Conservation (phyloP, 257 asterid genomes). For the Jaltomata sinuosa region DNA sequence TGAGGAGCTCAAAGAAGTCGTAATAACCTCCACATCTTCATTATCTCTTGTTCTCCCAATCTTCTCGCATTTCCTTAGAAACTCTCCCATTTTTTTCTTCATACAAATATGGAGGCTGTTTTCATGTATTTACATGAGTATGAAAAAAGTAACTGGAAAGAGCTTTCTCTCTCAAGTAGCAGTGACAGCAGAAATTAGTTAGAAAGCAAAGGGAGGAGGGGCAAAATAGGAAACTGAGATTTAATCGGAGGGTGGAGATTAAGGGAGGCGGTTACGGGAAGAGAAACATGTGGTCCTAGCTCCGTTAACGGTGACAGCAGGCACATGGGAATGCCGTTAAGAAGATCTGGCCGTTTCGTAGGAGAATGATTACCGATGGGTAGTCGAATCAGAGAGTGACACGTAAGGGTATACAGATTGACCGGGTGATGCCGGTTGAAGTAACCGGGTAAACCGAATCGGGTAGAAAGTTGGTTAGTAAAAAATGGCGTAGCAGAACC, state of each 20-base stretch:
- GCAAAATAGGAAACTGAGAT: slow-evolving; percentile 22
- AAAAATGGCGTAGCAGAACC: neutral
- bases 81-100: slow-evolving; percentile 15
- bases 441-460: slow-evolving; percentile 4
- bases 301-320: slow-evolving; percentile 82
- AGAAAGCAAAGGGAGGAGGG: slow-evolving; percentile 16
- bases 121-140: neutral
- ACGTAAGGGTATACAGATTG: slow-evolving; percentile 10
- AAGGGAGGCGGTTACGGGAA: slow-evolving; percentile 44
- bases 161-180: neutral
- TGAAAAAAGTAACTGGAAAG: neutral
- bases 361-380: slow-evolving; percentile 23
- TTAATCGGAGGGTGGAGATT: slow-evolving; percentile 68
- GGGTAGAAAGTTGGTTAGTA: neutral
- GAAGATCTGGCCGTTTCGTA: slow-evolving; percentile 43
- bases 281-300: slow-evolving; percentile 83
- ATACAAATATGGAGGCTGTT: neutral
- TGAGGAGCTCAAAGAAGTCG: slow-evolving; percentile 17
- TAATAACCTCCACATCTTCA: slow-evolving; percentile 25
- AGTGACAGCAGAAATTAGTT: slow-evolving; percentile 1
- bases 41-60: slow-evolving; percentile 9
- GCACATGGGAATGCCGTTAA: slow-evolving; percentile 88
- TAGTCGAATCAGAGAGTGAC: slow-evolving; percentile 10
- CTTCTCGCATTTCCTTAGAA: slow-evolving; percentile 28
- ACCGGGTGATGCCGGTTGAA: slow-evolving; percentile 35